Conservation (phyloP, 352 stramenopile genomes). For the Globisporangium rhizosaccharum region DNA sequence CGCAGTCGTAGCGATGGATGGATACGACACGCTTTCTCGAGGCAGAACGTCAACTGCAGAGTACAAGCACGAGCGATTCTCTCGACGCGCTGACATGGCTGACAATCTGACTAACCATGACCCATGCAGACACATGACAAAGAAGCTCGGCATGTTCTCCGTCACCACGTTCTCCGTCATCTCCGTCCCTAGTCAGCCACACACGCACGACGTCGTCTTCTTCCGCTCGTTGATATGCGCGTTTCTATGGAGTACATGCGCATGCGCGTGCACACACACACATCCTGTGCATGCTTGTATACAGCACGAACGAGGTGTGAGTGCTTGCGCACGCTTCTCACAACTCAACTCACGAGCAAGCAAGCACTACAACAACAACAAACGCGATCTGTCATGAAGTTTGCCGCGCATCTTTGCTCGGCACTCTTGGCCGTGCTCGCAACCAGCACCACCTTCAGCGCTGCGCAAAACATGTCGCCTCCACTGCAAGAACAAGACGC, state of each 20-base stretch:
- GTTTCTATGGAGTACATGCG: neutral
- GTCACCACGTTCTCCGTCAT: neutral
- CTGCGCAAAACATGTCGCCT: slow-evolving; percentile 3
- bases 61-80: too few relatives aligned
- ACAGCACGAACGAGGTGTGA: neutral
- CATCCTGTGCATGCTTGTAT: neutral
- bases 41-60: too few relatives aligned
- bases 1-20: too few relatives aligned
- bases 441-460: neutral
- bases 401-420: neutral
- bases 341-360: slow-evolving; percentile 1
- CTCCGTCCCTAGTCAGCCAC: neutral
- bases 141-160: neutral
- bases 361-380: neutral
- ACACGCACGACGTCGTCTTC: neutral
- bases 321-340: neutral
- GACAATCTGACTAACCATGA: too few relatives aligned
- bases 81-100: too few relatives aligned
- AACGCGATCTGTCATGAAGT: slow-evolving; percentile 8
- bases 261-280: neutral
- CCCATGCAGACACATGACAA: too few relatives aligned
- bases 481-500: neutral
- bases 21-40: too few relatives aligned
- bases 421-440: neutral
- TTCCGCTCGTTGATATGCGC: neutral